Evolutionary conservation across 306 rosid genomes (phyloP), one percentile per base, ranked within the genome.

Genomic region (Bauhinia variegata): DNA sequence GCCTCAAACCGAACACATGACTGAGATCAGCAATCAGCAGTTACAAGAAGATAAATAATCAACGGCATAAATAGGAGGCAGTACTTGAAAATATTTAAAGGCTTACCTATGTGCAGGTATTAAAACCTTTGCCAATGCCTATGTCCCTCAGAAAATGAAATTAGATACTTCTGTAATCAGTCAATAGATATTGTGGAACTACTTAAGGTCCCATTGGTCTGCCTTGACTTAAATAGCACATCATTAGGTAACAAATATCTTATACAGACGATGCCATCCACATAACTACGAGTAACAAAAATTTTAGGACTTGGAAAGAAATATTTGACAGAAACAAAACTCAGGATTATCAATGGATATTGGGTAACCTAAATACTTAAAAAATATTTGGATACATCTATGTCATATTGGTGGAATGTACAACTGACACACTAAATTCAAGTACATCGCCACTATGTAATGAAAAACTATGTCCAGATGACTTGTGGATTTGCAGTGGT

Each of bases 381-480:
- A 66, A n/a, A 2, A 16, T 37, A 50, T 28, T 75, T 73, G 38
- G 60, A 59, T 56, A 12, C 38, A 75, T 65, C 52, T 34, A 49
- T 28, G 49, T 75, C 48, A 13, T 41, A 55, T 61, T 43, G 43
- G 43, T 13, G 37, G 6, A 52, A 44, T 70, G 52, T 56, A 63
- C 68, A 74, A 33, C 15, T 55, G 51, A 67, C 46, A 48, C 50
- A 37, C 49, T 23, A 19, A 54, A 64, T 38, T 15, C 53, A 44
- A 50, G 48, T 33, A 54, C 8, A 53, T 8, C 34, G 60, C 13
- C 52, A 30, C 67, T 56, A 46, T 63, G 68, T 72, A 72, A 62
- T 42, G 50, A 30, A 49, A 63, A 67, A 75, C 67, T 68, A 33
- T 51, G 55, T 67, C 67, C 55, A 62, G 54, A 61, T 32, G 31